A percentile compares a stretch with the other conserved stretches of the same genome.
phyloP scores from a whole-genome alignment of 257 asterid species.

The Scutellaria minor region DNA sequence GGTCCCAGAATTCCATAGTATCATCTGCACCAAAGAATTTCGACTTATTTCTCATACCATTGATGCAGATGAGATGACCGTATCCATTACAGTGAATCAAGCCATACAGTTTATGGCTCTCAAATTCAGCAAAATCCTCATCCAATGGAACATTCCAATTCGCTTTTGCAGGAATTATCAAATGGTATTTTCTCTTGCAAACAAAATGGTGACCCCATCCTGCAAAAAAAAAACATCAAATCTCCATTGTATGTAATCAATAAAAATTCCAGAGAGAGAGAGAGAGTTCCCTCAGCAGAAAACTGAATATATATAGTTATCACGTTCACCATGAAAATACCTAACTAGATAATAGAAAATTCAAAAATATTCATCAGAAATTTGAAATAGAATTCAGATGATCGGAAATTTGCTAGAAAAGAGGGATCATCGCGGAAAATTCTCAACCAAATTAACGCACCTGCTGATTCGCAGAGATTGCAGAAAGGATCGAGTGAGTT shows the following conservation, averaged over 20 bases:
- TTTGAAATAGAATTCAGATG: background rate
- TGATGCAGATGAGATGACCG: constrained; percentile 73
- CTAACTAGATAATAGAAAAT: background rate
- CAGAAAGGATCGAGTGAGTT: constrained; percentile 60
- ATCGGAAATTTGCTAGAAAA: background rate
- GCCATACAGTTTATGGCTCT: constrained; percentile 60
- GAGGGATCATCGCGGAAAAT: background rate
- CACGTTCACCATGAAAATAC: background rate
- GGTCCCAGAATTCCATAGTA: constrained; percentile 78
- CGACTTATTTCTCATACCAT: constrained; percentile 48
- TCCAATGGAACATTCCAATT: constrained; percentile 51
- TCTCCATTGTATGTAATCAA: background rate
- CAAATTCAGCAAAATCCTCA: constrained; percentile 43
- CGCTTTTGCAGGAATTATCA: constrained; percentile 61
- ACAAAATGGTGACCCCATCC: constrained; percentile 98
- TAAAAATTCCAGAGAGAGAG: background rate
- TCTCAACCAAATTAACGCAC: constrained; percentile 35
- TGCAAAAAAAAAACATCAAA: constrained; percentile 32
- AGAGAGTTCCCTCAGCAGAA: background rate
- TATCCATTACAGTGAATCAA: constrained; percentile 82
- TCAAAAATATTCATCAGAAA: background rate
- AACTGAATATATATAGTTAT: background rate
- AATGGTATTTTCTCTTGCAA: constrained; percentile 68
- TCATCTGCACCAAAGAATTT: constrained; percentile 46
- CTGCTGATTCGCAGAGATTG: constrained; percentile 66